Evolutionary conservation across 2,329 filamentous ascomycete species (phyloP).

Genomic region (Setomelanomma holmii): DNA sequence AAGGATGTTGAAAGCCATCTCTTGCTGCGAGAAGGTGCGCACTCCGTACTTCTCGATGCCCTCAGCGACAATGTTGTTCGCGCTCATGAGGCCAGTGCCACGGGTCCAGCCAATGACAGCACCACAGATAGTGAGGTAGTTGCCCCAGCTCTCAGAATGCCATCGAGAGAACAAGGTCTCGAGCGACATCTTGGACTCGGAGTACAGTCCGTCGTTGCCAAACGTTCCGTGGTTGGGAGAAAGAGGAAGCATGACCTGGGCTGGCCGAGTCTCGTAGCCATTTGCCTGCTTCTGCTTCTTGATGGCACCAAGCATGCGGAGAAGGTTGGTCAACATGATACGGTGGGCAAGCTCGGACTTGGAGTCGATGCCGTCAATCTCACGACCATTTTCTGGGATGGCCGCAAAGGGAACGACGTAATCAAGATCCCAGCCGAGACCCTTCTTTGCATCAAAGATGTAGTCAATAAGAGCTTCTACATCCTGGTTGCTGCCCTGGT

Average conservation of each 20-base stretch:
- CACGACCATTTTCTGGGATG: constrained; percentile 95
- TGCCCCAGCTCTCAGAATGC: constrained; percentile 96
- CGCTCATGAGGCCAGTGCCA: constrained; percentile 96
- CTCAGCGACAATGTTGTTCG: constrained; percentile 96
- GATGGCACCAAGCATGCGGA: constrained; percentile 87
- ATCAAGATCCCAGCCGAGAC: constrained; percentile 97
- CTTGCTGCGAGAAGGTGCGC: constrained; percentile 97
- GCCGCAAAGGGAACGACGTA: constrained; percentile 96
- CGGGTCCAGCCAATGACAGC: constrained; percentile 99
- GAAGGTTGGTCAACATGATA: constrained; percentile 97
- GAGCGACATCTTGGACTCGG: constrained; percentile 94
- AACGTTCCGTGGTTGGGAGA: constrained; percentile 99
- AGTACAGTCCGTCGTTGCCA: constrained; percentile 96
- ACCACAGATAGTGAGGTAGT: constrained; percentile 97
- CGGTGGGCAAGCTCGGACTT: constrained; percentile 97
- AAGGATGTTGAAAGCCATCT: constrained; percentile 99
- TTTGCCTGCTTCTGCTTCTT: constrained; percentile 88
- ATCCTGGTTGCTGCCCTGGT: constrained; percentile 98
- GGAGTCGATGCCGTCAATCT: constrained; percentile 96
- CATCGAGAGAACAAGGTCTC: constrained; percentile 99
- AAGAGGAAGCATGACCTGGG: constrained; percentile 92
- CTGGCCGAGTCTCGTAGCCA: constrained; percentile 92
- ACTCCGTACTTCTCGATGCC: constrained; percentile 96
- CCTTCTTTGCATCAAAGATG: constrained; percentile 95
- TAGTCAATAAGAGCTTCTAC: constrained; percentile 93